These are phyloP conservation scores for Pseudisothecium myosuroides DNA, from an alignment of 225 moss, liverwort and hornwort genomes.

Conservation along the genomic window DNA sequence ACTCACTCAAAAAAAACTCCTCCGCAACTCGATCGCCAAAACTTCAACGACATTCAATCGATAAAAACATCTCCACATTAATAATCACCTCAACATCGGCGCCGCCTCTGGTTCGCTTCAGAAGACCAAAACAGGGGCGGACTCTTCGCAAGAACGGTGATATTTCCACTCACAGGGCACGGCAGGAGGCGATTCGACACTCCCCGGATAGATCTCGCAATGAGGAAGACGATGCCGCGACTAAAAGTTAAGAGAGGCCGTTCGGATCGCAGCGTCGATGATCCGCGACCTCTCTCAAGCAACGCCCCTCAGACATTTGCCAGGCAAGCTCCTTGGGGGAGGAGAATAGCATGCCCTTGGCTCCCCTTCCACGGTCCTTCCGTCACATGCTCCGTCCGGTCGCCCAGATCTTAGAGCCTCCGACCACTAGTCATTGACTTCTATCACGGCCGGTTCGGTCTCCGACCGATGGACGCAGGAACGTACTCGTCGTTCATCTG, in stretches of 20 bases:
- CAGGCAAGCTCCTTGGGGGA: background rate
- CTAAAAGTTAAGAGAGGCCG: background rate
- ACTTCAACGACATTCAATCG: background rate
- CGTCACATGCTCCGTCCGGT: background rate
- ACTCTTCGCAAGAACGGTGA: background rate
- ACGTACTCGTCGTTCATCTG: background rate
- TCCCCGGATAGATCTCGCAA: background rate
- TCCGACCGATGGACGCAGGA: background rate
- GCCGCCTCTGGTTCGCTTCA: background rate
- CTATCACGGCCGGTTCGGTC: rapidly evolving
- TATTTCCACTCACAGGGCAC: background rate
- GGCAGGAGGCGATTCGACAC: background rate
- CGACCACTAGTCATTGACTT: background rate
- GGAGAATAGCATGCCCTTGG: background rate
- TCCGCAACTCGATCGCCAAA: background rate
- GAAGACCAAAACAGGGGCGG: background rate
- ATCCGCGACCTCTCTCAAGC: background rate
- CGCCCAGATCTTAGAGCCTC: background rate
- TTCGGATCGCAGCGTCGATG: background rate
- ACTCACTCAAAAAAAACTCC: background rate
- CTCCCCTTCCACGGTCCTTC: background rate
- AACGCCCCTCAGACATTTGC: background rate
- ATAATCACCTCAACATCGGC: background rate
- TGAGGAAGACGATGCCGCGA: background rate
- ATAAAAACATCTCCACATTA: background rate